These are phyloP conservation scores for Geotrichum australiense DNA, from an alignment of 1,139 yeast species.

Conservation along the genomic window DNA sequence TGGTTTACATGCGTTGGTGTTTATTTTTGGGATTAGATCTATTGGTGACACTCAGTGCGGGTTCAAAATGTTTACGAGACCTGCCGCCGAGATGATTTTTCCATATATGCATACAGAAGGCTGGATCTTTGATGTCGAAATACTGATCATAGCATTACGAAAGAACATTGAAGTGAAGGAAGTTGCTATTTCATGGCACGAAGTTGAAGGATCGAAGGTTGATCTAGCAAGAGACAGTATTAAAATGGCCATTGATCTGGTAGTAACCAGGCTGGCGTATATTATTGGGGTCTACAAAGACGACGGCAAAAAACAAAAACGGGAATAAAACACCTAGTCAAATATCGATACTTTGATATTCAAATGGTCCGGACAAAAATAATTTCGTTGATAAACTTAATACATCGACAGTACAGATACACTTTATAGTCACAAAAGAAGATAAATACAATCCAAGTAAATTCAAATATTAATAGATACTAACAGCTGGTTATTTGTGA, in stretches of 20 bases:
- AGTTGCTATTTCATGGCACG: constrained; percentile 93
- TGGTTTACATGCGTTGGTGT: constrained; percentile 81
- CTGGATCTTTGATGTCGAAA: constrained; percentile 97
- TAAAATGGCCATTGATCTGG: constrained; percentile 91
- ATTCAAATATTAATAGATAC: too few species aligned
- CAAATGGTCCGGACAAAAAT: too few species aligned
- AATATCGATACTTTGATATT: too few species aligned
- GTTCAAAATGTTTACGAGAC: constrained; percentile 77
- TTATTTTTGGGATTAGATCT: constrained; percentile 76
- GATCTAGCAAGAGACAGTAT: constrained; percentile 87
- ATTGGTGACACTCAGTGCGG: constrained; percentile 97
- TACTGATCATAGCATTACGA: constrained; percentile 69
- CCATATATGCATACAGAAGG: constrained; percentile 95
- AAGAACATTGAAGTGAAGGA: constrained; percentile 64
- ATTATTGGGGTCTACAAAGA: constrained; percentile 70
- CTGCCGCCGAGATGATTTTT: constrained; percentile 58
- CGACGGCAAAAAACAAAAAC: too few species aligned
- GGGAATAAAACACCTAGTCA: too few species aligned
- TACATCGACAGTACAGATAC: too few species aligned
- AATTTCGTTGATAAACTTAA: too few species aligned
- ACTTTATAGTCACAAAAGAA: too few species aligned
- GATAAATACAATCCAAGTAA: too few species aligned
- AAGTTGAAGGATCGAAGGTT: constrained; percentile 90
- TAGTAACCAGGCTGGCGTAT: constrained; percentile 86
- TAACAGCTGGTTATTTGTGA: too few species aligned